Evolutionary conservation across 805 yeast genomes (phyloP).

Genomic region (Candida nemodendra): DNA sequence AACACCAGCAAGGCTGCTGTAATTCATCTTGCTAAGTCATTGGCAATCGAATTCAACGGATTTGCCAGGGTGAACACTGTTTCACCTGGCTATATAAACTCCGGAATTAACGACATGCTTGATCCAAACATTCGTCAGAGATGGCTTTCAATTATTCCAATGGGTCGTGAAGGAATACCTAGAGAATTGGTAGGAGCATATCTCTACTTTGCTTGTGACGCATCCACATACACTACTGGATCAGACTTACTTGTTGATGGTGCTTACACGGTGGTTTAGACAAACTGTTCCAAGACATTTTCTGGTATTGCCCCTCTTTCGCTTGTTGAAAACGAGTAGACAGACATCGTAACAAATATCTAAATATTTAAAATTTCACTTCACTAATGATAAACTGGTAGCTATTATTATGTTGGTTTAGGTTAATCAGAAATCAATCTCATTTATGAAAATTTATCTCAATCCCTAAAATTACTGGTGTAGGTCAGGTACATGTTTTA

Average conservation of each 20-base stretch:
- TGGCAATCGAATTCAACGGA: constrained; percentile 49
- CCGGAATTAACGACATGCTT: constrained; percentile 40
- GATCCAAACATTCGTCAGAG: constrained; percentile 23
- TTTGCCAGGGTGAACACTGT: constrained; percentile 44
- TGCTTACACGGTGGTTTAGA: constrained; percentile 43
- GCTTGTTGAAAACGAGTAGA: no score
- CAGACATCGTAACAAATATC: no score
- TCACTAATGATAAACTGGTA: no score
- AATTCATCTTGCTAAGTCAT: constrained; percentile 44
- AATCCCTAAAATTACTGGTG: no score
- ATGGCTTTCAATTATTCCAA: constrained; percentile 39
- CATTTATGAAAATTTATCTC: no score
- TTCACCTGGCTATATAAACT: constrained; percentile 26
- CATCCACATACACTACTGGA: constrained; percentile 51
- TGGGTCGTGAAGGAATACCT: constrained; percentile 49
- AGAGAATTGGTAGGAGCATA: constrained; percentile 52
- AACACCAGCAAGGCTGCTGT: constrained; percentile 52
- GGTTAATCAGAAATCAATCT: no score
- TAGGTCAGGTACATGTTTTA: no score
- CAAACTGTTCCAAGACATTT: no score
- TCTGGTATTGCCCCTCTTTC: no score
- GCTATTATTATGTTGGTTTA: no score
- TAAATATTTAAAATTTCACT: no score
- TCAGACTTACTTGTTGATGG: constrained; percentile 51
- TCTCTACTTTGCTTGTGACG: constrained; percentile 53